phyloP scores from a whole-genome alignment of 495 filamentous ascomycete species.

The Penicillium arizonense region DNA sequence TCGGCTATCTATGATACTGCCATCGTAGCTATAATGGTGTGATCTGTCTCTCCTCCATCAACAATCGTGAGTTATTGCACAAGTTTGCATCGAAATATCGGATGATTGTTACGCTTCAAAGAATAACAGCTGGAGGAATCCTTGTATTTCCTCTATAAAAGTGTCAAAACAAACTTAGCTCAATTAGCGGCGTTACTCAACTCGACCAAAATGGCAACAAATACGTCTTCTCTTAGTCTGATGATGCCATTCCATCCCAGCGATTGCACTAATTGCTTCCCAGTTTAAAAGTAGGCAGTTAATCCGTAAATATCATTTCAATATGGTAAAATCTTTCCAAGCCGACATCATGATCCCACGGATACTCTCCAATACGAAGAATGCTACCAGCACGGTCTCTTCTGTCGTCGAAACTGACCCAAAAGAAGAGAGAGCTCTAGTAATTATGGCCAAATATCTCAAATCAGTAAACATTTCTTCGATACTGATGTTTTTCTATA shows the following conservation, averaged over 20 bases:
- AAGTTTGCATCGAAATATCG: neutral
- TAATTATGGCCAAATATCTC: neutral
- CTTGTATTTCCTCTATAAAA: too few relatives aligned
- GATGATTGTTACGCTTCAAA: neutral
- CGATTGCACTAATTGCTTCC: too few relatives aligned
- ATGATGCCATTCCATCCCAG: neutral
- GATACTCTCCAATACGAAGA: neutral
- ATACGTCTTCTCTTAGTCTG: neutral
- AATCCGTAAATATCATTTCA: neutral
- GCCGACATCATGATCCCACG: neutral
- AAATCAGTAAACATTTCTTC: neutral
- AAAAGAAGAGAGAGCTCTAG: neutral
- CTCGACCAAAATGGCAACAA: neutral
- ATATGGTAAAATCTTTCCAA: neutral
- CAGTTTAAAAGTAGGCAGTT: neutral
- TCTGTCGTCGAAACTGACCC: neutral
- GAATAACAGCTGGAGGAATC: too few relatives aligned
- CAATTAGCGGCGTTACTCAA: neutral
- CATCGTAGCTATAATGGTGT: neutral
- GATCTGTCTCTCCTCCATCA: neutral
- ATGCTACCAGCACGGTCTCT: neutral
- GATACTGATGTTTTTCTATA: neutral
- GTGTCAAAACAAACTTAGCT: neutral
- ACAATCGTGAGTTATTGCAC: neutral
- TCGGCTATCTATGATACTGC: neutral